Evolutionary conservation across 1,284 basidiomycete species (phyloP).

Genomic region (Leccinum subspadiceum): DNA sequence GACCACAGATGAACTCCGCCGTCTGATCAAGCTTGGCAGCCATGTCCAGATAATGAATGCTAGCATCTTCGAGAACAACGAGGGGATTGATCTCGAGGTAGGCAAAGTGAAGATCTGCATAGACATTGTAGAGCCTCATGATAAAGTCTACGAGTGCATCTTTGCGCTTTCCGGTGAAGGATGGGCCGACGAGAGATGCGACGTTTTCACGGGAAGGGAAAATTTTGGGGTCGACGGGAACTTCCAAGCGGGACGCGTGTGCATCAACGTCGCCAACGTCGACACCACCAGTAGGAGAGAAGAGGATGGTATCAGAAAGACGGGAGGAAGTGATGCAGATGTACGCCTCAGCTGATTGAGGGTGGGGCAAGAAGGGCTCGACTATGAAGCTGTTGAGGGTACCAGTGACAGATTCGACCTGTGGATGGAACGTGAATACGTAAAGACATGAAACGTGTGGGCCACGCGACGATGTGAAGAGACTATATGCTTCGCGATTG

Average conservation of each 20-base stretch:
- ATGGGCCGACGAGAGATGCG: conserved; percentile 80
- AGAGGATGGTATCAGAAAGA: conserved; percentile 95
- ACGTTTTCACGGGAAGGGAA: conserved; percentile 84
- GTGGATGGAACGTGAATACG: conserved; percentile 15
- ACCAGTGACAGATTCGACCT: conserved; percentile 93
- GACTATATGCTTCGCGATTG: conserved; percentile 7
- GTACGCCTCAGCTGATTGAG: conserved; percentile 94
- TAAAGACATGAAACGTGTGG: conserved; percentile 6
- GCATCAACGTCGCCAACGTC: conserved; percentile 98
- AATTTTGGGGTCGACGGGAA: conserved; percentile 67
- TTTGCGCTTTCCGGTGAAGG: conserved; percentile 67
- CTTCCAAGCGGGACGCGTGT: conserved; percentile 89
- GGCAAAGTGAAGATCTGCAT: conserved; percentile 96
- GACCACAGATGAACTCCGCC: conserved; percentile 96
- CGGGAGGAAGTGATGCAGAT: conserved; percentile 97
- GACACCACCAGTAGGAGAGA: conserved; percentile 99
- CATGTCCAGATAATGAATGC: conserved; percentile 98
- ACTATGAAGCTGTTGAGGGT: conserved; percentile 98
- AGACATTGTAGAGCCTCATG: conserved; percentile 93
- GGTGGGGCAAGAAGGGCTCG: conserved; percentile 97
- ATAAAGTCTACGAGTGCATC: conserved; percentile 93
- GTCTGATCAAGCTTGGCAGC: conserved; percentile 99
- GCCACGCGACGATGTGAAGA: conserved; percentile 9
- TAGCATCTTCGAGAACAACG: conserved; percentile 85
- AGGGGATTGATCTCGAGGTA: conserved; percentile 99